A percentile compares a stretch with the other conserved stretches of the same genome.
These are phyloP conservation scores for Sistotremastrum suecicum DNA, from an alignment of 768 basidiomycete species.

Conservation along the genomic window DNA sequence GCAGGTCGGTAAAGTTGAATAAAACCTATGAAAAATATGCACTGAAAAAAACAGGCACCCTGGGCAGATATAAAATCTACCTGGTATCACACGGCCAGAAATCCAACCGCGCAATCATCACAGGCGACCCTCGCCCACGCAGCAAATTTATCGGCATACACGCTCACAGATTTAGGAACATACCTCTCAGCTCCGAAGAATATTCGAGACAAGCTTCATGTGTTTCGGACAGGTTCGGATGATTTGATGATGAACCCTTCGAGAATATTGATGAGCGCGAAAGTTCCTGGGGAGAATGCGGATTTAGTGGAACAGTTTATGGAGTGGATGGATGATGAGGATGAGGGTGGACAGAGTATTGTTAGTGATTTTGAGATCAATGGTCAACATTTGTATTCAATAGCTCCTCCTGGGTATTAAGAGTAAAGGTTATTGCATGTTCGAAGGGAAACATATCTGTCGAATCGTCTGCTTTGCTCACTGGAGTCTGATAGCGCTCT, in stretches of 20 bases:
- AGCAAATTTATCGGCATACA: constrained; percentile 34
- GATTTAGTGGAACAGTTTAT: constrained; percentile 25
- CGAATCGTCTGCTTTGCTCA: too few relatives aligned
- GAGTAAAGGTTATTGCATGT: too few relatives aligned
- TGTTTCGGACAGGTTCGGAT: constrained; percentile 26
- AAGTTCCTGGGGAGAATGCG: constrained; percentile 13
- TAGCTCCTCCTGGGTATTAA: constrained; percentile 10
- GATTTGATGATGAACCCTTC: constrained; percentile 37
- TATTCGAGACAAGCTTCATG: constrained; percentile 18
- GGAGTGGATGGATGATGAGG: constrained; percentile 25
- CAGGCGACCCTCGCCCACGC: constrained; percentile 34
- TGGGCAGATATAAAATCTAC: constrained; percentile 37
- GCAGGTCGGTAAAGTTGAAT: constrained; percentile 18
- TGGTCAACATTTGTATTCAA: constrained; percentile 19
- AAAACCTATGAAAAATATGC: not conserved
- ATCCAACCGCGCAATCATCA: constrained; percentile 37
- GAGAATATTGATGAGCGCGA: constrained; percentile 25
- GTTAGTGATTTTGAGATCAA: constrained; percentile 23
- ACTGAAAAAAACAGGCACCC: constrained; percentile 25
- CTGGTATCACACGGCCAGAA: constrained; percentile 31
- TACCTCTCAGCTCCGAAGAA: constrained; percentile 27
- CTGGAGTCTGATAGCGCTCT: too few relatives aligned
- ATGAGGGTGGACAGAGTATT: constrained; percentile 30
- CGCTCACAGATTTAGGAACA: constrained; percentile 35
- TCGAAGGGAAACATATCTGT: too few relatives aligned